Conservation (phyloP, 1,284 basidiomycete genomes). For the Moesziomyces sp. region DNA sequence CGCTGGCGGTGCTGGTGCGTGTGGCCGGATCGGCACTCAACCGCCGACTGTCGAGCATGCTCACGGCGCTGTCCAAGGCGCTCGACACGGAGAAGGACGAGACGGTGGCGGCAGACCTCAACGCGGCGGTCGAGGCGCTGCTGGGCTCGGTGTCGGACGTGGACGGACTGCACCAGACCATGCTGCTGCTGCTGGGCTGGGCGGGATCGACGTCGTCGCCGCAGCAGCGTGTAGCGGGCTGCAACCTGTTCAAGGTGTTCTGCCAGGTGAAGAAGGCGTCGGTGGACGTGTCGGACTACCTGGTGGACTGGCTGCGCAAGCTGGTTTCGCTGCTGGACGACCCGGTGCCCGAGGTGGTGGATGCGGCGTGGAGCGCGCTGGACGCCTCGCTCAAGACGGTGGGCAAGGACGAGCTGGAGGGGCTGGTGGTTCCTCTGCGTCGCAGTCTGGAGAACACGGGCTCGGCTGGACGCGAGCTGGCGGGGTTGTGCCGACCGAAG, state of each 20-base stretch:
- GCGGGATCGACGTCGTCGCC: constrained; percentile 49
- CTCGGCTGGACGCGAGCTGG: constrained; percentile 79
- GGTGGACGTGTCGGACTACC: constrained; percentile 72
- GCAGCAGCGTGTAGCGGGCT: constrained; percentile 53
- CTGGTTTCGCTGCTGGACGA: constrained; percentile 89
- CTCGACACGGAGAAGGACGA: constrained; percentile 57
- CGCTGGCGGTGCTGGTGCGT: constrained; percentile 86
- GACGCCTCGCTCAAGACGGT: constrained; percentile 90
- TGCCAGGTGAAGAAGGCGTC: constrained; percentile 54
- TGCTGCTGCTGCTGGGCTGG: constrained; percentile 66
- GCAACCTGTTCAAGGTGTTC: constrained; percentile 59
- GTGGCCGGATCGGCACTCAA: constrained; percentile 92
- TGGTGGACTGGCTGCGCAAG: constrained; percentile 94
- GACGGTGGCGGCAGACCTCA: constrained; percentile 34
- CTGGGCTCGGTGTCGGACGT: constrained; percentile 55
- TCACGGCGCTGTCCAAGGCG: constrained; percentile 61
- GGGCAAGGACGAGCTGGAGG: constrained; percentile 91
- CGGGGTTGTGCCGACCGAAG: constrained; percentile 89
- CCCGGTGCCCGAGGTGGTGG: constrained; percentile 78
- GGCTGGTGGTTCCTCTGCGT: constrained; percentile 75
- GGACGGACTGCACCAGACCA: constrained; percentile 64
- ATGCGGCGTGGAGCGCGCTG: constrained; percentile 83
- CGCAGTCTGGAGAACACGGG: constrained; percentile 88
- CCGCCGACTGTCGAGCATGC: constrained; percentile 59
- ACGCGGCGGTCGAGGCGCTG: constrained; percentile 50